Evolutionary conservation across 2,329 filamentous ascomycete species (phyloP), one percentile per base, ranked within the genome.

Genomic region (Trichoderma pleuroti): DNA sequence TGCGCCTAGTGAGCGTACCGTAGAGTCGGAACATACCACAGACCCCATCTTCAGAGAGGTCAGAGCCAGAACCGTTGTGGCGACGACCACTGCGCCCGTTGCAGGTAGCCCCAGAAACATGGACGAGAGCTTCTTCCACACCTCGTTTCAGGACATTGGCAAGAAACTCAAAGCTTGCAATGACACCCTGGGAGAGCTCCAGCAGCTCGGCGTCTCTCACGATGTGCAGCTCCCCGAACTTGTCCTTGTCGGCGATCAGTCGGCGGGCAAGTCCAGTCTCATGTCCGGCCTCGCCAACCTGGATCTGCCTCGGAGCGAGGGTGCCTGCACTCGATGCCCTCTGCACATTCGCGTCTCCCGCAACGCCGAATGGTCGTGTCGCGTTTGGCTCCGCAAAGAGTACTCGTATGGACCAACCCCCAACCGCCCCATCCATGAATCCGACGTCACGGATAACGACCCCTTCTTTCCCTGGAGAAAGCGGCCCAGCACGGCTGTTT

Each of bases 201-300:
- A 93, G 64, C 86, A 90, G 7, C 85, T 95, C 0, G 92, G 92
- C 0, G 89, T 97, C 0, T 89, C 92, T 63, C 88, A 92, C 21
- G 87, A 89, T 5, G 87, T 93, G 0, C 87, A 88, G 0, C 82
- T 97, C 0, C 93, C 94, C 0, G 93, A 93, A 74, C 89, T 97
- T 11, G 92, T 95, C 7, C 87, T 97, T 0, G 89, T 97, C 0
- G 94, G 94, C 0, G 93, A 97, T 62, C 94, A 97, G 76, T 92
- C 89, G 0, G 91, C 93, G 0, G 94, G 94, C 0, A 97, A 97
- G 77, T 93, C 90, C 0, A 93, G 83, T 32, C 76, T 87, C 6
- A 87, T 87, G 86, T 90, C 90, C 14, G 90, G 87, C 0, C 86
- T 92, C 60, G 84, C 86, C 0, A 91, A 90, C 5, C 90, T 96